Base-by-base conservation (phyloP, 2,329 filamentous ascomycete species). In the Cadophora sp. region DNA sequence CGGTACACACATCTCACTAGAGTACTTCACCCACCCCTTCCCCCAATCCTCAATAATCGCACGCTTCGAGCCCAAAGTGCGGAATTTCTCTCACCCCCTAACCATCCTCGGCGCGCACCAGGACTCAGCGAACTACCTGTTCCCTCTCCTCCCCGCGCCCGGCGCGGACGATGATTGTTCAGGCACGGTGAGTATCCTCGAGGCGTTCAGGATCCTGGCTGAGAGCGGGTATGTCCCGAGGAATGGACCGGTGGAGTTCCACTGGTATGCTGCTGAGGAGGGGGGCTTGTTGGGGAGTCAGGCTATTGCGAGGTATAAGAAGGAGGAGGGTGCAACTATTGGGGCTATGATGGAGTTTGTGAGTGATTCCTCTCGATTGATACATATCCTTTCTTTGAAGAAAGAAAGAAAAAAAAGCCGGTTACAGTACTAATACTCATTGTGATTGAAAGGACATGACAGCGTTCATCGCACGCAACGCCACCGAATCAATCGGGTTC, bases 191-290 rank as follows among this genome's bases (percentile, higher is more conserved):
- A 92, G 89, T 9, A 93, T 92, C 67, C 83, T 93, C 11, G 90
- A 93, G 77, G 88, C 89, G 1, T 82, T 93, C 69, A 84, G 89
- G 36, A 87, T 90, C 62, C 81, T 93, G 71, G 85, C 87, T 14
- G 78, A 84, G 62, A 82, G 71, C 30, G 78, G 78, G 0, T 79
- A 71, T 60, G 69, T 74, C 20, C 78, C 78, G 2, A 65, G 72
- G 33, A 72, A 78, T 8, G 53, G 53, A 14, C 78, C 89, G 0
- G 79, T 93, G 62, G 91, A 93, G 78, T 93, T 93, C 77, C 90
- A 92, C 77, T 94, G 90, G 90, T 93, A 93, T 79, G 89, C 87
- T n/a, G 91, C 90, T 0, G 91, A 93, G 75, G 91, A 93, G 76
- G 90, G 89, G 18, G 91, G 91, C 13, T 83, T 94, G 61, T 75